Evolutionary conservation across 1,284 basidiomycete genomes (phyloP).

Genomic region (Dichomitus squalens): DNA sequence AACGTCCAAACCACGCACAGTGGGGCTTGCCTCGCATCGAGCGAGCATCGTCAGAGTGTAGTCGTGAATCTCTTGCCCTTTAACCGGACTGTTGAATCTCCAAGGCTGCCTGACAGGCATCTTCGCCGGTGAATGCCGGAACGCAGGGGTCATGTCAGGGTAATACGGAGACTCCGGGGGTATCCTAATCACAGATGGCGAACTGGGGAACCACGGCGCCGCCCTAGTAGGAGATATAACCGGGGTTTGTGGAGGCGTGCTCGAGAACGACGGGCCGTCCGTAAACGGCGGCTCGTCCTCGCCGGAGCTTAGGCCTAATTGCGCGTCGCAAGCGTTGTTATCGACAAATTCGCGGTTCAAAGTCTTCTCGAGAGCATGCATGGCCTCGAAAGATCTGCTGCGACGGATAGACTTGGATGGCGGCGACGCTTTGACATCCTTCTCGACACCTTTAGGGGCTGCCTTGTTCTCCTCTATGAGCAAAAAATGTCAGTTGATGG

Average conservation of each 20-base stretch:
- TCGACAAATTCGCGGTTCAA: conserved; percentile 1
- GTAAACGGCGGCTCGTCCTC: conserved; percentile 13
- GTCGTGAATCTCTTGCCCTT: conserved; percentile 68
- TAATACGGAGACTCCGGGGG: conserved; percentile 72
- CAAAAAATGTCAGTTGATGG: background rate
- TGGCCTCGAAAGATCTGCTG: conserved; percentile 9
- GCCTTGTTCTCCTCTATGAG: conserved; percentile 32
- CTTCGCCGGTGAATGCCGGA: conserved; percentile 71
- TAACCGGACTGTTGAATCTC: conserved; percentile 61
- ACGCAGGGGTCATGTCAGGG: conserved; percentile 68
- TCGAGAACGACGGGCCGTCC: conserved; percentile 19
- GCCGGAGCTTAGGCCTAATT: background rate
- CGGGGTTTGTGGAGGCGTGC: conserved; percentile 34
- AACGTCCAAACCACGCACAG: conserved; percentile 35
- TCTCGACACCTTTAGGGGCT: conserved; percentile 1
- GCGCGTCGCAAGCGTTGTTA: conserved; percentile 8
- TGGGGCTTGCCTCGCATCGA: conserved; percentile 43
- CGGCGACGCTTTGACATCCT: conserved; percentile 2
- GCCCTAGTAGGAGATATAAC: conserved; percentile 17
- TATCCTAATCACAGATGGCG: conserved; percentile 22
- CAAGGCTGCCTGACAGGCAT: conserved; percentile 75
- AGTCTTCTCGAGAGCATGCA: background rate
- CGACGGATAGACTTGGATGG: conserved; percentile 5
- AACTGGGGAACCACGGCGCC: conserved; percentile 15
- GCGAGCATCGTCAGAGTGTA: conserved; percentile 65